Conservation (phyloP, 768 basidiomycete species). For the Phlebiopsis gigantea region DNA sequence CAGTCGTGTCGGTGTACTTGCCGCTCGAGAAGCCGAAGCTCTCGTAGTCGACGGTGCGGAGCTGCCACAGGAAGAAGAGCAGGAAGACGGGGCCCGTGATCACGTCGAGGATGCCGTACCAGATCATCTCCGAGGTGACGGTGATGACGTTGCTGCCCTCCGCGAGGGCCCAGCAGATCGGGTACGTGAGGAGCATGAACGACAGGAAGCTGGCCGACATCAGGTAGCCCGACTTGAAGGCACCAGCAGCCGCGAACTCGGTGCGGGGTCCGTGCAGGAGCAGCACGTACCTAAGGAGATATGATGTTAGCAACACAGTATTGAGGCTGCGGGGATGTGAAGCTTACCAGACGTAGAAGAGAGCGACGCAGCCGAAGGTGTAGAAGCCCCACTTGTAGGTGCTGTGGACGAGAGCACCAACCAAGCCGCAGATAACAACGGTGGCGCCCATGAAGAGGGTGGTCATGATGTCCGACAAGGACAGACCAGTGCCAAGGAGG, state of each 20-base stretch:
- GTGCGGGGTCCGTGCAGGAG: conserved; percentile 24
- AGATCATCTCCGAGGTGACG: conserved; percentile 47
- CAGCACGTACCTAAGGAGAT: conserved; percentile 24
- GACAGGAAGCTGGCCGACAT: conserved; percentile 37
- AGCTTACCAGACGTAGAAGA: conserved; percentile 33
- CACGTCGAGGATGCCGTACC: conserved; percentile 44
- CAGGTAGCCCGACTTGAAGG: conserved; percentile 24
- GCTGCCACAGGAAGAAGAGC: conserved; percentile 22
- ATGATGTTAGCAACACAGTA: neutral
- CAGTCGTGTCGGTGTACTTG: conserved; percentile 19
- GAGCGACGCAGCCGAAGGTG: conserved; percentile 39
- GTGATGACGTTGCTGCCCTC: conserved; percentile 48
- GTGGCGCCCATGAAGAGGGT: conserved; percentile 40
- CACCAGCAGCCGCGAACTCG: conserved; percentile 21
- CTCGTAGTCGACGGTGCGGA: conserved; percentile 22
- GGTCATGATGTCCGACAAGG: conserved; percentile 41
- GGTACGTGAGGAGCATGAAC: conserved; percentile 52
- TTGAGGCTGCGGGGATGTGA: neutral
- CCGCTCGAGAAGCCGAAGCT: conserved; percentile 20
- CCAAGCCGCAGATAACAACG: conserved; percentile 39
- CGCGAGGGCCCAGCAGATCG: conserved; percentile 49
- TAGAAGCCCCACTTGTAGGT: conserved; percentile 50
- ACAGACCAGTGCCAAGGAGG: conserved; percentile 39
- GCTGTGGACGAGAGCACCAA: conserved; percentile 39
- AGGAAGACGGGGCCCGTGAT: conserved; percentile 34